Evolutionary conservation across 208 protist genomes (phyloP).

Genomic region (Balamuthia mandrillaris): DNA sequence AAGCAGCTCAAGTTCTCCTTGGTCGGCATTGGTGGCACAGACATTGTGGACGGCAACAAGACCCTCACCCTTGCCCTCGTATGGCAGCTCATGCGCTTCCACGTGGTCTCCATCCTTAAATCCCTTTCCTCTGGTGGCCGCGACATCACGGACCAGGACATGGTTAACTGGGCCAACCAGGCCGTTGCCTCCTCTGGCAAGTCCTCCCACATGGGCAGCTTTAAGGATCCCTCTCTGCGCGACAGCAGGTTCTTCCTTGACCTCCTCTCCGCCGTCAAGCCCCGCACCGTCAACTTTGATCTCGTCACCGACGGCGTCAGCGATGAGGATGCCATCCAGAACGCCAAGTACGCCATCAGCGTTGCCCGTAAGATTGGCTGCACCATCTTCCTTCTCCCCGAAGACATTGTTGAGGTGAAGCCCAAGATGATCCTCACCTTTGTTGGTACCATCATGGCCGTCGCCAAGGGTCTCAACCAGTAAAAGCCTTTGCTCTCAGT

Average conservation of each 20-base stretch:
- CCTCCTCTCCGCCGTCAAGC: slow-evolving; percentile 66
- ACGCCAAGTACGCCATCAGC: slow-evolving; percentile 80
- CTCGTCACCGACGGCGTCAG: slow-evolving; percentile 49
- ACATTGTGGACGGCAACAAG: slow-evolving; percentile 77
- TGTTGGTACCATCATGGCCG: slow-evolving; percentile 64
- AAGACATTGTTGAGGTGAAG: slow-evolving; percentile 84
- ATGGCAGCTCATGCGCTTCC: slow-evolving; percentile 80
- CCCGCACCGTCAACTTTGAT: slow-evolving; percentile 60
- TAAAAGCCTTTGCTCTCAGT: no score
- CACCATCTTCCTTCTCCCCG: slow-evolving; percentile 75
- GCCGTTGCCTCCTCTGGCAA: slow-evolving; percentile 57
- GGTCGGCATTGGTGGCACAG: slow-evolving; percentile 69
- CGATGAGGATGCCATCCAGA: slow-evolving; percentile 65
- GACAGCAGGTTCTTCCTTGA: slow-evolving; percentile 68
- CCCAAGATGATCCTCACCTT: slow-evolving; percentile 84
- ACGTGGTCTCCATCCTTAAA: slow-evolving; percentile 70
- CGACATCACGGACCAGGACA: slow-evolving; percentile 64
- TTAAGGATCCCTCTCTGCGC: slow-evolving; percentile 68
- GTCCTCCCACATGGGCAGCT: slow-evolving; percentile 56
- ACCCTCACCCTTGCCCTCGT: slow-evolving; percentile 70
- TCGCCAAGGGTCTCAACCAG: neutral
- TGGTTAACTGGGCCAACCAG: slow-evolving; percentile 71
- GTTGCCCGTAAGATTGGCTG: slow-evolving; percentile 79
- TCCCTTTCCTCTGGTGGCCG: slow-evolving; percentile 54
- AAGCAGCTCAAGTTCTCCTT: slow-evolving; percentile 68